phyloP scores from a whole-genome alignment of 2,329 filamentous ascomycete species.

The Lanzia echinophila region DNA sequence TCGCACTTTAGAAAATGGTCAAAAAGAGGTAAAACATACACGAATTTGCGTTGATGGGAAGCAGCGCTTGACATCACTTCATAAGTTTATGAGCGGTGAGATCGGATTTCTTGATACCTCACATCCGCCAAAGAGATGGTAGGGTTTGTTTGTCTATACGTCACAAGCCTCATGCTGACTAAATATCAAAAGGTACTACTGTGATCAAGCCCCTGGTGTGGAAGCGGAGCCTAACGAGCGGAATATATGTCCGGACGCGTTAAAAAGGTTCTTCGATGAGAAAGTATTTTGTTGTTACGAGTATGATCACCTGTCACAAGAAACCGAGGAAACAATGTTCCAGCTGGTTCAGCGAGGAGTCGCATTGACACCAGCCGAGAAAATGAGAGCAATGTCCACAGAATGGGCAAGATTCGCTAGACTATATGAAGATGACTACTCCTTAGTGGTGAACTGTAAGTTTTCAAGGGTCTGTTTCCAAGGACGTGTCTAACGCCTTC shows the following conservation, averaged over 20 bases:
- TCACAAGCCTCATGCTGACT: not conserved
- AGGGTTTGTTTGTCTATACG: conserved; percentile 2
- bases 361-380: conserved; percentile 39
- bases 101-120: conserved; percentile 38
- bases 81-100: conserved; percentile 38
- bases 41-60: conserved; percentile 42
- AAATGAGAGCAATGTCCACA: conserved; percentile 39
- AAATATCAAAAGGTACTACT: conserved; percentile 21
- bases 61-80: conserved; percentile 40
- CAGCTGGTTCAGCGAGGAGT: conserved; percentile 41
- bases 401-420: conserved; percentile 40
- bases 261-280: conserved; percentile 33
- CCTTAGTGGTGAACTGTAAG: conserved; percentile 32
- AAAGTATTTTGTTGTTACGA: conserved; percentile 39
- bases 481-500: not conserved
- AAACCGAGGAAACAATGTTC: conserved; percentile 43
- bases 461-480: not conserved
- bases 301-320: conserved; percentile 33
- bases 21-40: conserved; percentile 14
- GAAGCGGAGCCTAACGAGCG: conserved; percentile 20
- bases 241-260: conserved; percentile 31
- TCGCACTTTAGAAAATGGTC: conserved; percentile 13
- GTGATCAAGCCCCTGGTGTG: conserved; percentile 24
- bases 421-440: conserved; percentile 38
- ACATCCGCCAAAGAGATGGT: conserved; percentile 36